Evolutionary conservation across 257 asterid species (phyloP), one percentile per base, ranked within the genome.

Genomic region (Penstemon barbatus): DNA sequence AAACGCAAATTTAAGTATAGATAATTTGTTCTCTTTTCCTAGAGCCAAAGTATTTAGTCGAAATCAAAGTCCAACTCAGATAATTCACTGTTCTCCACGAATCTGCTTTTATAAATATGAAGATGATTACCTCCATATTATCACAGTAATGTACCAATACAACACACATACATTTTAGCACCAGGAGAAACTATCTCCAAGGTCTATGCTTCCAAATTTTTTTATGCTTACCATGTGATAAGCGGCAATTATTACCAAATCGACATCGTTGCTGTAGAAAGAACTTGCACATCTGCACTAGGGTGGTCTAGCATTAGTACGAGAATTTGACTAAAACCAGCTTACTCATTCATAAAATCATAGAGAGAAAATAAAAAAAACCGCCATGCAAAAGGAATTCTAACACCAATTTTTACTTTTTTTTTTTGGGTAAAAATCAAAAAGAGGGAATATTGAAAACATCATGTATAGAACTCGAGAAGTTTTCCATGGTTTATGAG

Each of bases 281-380:
- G 96, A 93, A 93, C 97, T 90, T 86, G 99, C 99, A 93, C 92
- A 93, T 93, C 99, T 93, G 99, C 99, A 93, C 96, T 84, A 76
- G 66, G 78, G 86, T 84, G 89, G 88, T 80, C 83, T 80, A 85
- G 78, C 77, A 85, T 90, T 87, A 93, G 99, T 82, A 86, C 71
- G 66, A 64, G 77, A 63, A 77, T 74, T 65, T 63, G 71, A 77
- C 83, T 62, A 70, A 74, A 79, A 71, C 78, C 78, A 79, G 74
- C 57, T 74, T 63, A 71, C 55, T 74, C 73, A 66, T 61, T 74
- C 63, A 66, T 36, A 69, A 48, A 52, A 57, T 36, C 8, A 37
- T 39, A 70, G 75, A 68, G 39, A 51, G 37, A 19, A 46, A 61
- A 80, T 61, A 76, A 9, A 10, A 10, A 61, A 59, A 19, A 63